Conservation (phyloP, 768 basidiomycete genomes). For the Fomitopsis pulvina region DNA sequence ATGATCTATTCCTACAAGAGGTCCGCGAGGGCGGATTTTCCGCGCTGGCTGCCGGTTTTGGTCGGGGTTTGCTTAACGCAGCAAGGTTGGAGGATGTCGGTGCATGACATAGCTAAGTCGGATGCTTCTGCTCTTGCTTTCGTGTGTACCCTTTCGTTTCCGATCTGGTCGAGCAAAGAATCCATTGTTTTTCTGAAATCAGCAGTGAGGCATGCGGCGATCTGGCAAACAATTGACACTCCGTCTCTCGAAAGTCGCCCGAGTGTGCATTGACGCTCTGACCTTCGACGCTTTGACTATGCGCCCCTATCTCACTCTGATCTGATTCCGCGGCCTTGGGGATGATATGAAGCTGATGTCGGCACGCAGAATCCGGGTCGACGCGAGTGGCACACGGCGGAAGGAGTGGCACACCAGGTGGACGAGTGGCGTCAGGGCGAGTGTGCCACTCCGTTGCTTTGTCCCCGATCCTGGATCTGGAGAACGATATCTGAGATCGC, state of each 20-base stretch:
- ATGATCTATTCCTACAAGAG: constrained; percentile 72
- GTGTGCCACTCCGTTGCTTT: neutral
- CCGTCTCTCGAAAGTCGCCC: too few species aligned
- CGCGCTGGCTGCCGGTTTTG: constrained; percentile 65
- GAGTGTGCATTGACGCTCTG: too few species aligned
- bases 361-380: too few species aligned
- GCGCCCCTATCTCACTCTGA: too few species aligned
- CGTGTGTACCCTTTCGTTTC: neutral
- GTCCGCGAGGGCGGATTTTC: constrained; percentile 66
- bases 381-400: neutral
- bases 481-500: neutral
- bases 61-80: constrained; percentile 51
- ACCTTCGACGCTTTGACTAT: too few species aligned
- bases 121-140: too few species aligned
- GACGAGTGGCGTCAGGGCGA: neutral
- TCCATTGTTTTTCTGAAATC: too few species aligned
- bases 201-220: too few species aligned
- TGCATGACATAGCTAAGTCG: constrained; percentile 5
- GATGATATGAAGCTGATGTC: neutral
- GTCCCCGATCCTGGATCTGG: neutral
- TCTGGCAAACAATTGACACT: too few species aligned
- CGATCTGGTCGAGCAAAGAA: neutral
- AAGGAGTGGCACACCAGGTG: neutral
- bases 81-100: constrained; percentile 20
- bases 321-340: too few species aligned